A percentile compares a stretch with the other conserved stretches of the same genome.
phyloP scores from a whole-genome alignment of 257 asterid species.

The Solanum corneliomulleri region DNA sequence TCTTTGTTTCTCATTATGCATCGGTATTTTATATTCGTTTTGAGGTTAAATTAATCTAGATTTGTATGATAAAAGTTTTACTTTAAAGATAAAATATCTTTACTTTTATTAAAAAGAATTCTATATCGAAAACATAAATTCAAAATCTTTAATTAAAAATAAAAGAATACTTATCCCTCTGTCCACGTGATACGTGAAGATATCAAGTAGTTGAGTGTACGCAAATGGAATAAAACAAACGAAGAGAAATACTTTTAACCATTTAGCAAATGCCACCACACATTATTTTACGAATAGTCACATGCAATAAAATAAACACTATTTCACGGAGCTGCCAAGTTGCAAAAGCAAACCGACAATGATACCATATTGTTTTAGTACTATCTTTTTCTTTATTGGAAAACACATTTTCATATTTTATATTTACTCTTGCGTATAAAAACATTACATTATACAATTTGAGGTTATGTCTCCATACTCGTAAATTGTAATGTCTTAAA shows the following conservation, averaged over 20 bases:
- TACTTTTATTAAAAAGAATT: not conserved
- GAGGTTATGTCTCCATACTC: not conserved
- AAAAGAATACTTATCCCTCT: not conserved
- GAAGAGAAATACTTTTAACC: not conserved
- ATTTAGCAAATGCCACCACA: not conserved
- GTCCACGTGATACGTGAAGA: not conserved
- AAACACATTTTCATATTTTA: not conserved
- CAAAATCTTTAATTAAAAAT: rapidly evolving
- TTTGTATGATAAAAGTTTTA: not conserved
- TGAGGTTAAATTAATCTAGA: not conserved
- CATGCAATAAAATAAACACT: not conserved
- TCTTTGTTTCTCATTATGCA: not conserved
- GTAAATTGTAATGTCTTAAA: not conserved
- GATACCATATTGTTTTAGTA: not conserved
- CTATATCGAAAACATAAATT: rapidly evolving
- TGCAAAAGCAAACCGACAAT: not conserved
- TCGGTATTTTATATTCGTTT: not conserved
- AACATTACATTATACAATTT: not conserved
- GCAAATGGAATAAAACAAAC: not conserved
- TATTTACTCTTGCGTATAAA: not conserved
- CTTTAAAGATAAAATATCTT: not conserved
- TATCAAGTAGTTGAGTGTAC: not conserved
- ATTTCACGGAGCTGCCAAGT: not conserved
- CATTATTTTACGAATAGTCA: not conserved
- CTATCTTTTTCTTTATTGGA: not conserved